These are phyloP conservation scores for Colletotrichum nymphaeae DNA, from an alignment of 2,329 filamentous ascomycete species.

Conservation along the genomic window DNA sequence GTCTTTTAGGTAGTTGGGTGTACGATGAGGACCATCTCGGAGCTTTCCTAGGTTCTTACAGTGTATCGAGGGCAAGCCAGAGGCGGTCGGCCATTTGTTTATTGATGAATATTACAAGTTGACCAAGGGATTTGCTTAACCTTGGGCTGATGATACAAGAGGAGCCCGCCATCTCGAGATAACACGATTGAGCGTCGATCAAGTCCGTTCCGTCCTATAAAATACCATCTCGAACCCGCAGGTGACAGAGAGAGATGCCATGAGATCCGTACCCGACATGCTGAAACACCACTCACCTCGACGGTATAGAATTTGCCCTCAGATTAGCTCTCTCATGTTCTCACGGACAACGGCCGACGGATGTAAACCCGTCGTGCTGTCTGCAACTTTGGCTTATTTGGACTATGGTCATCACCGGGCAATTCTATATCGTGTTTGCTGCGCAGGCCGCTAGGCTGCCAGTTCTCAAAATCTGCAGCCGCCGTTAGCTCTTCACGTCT, in stretches of 20 bases:
- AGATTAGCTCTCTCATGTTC: slow-evolving; percentile 56
- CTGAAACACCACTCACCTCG: neutral
- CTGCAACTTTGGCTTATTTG: slow-evolving; percentile 57
- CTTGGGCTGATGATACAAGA: no score
- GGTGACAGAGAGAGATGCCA: neutral
- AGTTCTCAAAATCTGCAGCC: slow-evolving; percentile 22
- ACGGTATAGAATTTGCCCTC: slow-evolving; percentile 43
- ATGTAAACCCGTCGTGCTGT: slow-evolving; percentile 42
- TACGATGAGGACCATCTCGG: no score
- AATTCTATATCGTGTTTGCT: slow-evolving; percentile 36
- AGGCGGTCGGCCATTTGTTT: neutral
- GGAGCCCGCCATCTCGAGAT: no score
- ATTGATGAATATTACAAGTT: neutral
- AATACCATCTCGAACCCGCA: neutral
- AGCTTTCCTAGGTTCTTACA: no score
- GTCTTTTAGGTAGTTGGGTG: no score
- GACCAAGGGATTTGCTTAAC: no score
- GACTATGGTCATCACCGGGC: slow-evolving; percentile 51
- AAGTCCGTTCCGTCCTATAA: accelerated
- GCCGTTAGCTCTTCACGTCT: neutral
- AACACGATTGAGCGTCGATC: no score
- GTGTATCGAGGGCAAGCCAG: neutral
- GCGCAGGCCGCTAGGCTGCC: slow-evolving; percentile 26
- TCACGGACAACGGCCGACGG: slow-evolving; percentile 48
- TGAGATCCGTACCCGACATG: neutral